These are phyloP conservation scores for Fagopyrum homotropicum DNA, from an alignment of 148 eudicot genomes.

Conservation along the genomic window DNA sequence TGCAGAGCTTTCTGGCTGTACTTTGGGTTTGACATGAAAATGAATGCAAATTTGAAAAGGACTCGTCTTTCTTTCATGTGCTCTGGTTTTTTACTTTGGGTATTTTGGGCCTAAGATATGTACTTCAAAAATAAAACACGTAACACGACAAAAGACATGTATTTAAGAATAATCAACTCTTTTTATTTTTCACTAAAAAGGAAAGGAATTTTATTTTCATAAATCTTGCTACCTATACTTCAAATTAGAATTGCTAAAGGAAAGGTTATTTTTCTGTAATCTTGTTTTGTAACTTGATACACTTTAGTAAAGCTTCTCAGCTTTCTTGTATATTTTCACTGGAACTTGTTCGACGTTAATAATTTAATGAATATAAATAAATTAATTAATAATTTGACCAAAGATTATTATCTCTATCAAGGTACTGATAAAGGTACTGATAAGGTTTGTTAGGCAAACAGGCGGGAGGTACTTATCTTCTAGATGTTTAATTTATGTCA, in stretches of 20 bases:
- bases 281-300: background rate
- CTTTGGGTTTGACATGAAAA: constrained; percentile 8
- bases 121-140: background rate
- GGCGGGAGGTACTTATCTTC: too few species aligned
- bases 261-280: background rate
- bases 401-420: too few species aligned
- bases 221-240: too few species aligned
- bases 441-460: too few species aligned
- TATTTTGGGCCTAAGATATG: background rate
- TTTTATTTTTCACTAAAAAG: background rate
- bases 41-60: constrained; percentile 8
- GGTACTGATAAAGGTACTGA: too few species aligned
- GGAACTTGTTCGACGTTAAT: too few species aligned
- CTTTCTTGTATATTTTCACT: too few species aligned
- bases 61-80: background rate
- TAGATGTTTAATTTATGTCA: too few species aligned
- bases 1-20: background rate
- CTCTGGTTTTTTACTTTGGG: background rate
- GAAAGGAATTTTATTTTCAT: background rate
- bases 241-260: too few species aligned
- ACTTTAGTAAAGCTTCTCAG: too few species aligned
- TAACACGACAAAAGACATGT: constrained; percentile 1
- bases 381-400: too few species aligned
- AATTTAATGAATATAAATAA: too few species aligned
- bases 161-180: background rate